A percentile compares a stretch with the other conserved stretches of the same genome.
Conservation (phyloP, 192 early-diverging fungal species). For the Umbelopsis sp. region DNA sequence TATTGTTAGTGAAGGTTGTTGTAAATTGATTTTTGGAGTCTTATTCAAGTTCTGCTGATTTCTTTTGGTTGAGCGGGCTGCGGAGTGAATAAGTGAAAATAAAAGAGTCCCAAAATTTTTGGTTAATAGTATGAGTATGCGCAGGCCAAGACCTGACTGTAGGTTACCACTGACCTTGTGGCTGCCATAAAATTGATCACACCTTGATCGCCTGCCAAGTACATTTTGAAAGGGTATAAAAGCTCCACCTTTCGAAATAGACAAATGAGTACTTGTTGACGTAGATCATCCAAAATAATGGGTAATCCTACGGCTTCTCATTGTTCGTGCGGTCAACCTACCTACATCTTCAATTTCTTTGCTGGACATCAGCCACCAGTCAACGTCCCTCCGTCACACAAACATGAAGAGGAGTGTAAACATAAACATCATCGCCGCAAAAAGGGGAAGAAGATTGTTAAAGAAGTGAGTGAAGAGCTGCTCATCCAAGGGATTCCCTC, state of each 20-base stretch:
- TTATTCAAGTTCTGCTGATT: not conserved
- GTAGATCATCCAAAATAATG: constrained; percentile 14
- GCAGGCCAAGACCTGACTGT: not conserved
- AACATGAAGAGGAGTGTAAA: constrained; percentile 1
- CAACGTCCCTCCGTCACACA: not conserved
- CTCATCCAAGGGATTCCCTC: constrained; percentile 20
- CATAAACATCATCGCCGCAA: not conserved
- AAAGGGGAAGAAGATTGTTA: constrained; percentile 9
- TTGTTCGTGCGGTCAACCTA: constrained; percentile 10
- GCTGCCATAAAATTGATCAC: not conserved
- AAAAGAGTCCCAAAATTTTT: not conserved
- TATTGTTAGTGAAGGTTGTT: too few relatives aligned
- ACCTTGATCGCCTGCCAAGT: constrained; percentile 2
- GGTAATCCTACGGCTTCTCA: not conserved
- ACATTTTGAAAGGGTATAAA: not conserved
- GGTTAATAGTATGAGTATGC: too few relatives aligned
- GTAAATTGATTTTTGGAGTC: too few relatives aligned
- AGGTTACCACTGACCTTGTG: not conserved
- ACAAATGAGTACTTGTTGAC: not conserved
- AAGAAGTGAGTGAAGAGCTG: constrained; percentile 7
- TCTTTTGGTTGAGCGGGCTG: not conserved
- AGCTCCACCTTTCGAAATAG: not conserved
- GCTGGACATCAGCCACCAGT: constrained; percentile 15
- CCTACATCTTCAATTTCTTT: constrained; percentile 15
- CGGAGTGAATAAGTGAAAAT: too few relatives aligned